Conservation (phyloP, 345 rosid species). For the Arabidopsis arenosa region DNA sequence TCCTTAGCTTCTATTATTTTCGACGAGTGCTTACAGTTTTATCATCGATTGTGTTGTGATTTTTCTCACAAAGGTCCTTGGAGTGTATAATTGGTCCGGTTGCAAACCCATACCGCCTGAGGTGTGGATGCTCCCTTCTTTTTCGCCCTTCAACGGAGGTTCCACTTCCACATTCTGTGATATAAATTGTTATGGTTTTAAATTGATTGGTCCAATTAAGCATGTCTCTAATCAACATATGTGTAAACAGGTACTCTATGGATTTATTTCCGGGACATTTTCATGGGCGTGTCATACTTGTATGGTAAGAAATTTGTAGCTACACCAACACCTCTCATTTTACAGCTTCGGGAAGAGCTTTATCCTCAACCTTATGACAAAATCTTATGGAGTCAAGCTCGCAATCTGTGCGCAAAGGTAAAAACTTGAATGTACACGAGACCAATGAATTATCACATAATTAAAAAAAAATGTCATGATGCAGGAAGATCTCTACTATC, state of each 20-base stretch:
- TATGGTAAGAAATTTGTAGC: slow-evolving; percentile 49
- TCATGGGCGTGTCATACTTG: slow-evolving; percentile 45
- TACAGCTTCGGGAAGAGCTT: slow-evolving; percentile 49
- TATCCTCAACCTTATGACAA: slow-evolving; percentile 47
- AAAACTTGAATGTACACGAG: no score
- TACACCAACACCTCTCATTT: slow-evolving; percentile 36
- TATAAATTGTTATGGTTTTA: no score
- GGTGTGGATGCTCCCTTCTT: slow-evolving; percentile 36
- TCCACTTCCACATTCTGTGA: no score
- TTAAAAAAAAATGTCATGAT: not conserved
- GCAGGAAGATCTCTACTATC: slow-evolving; percentile 55
- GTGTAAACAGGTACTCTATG: not conserved
- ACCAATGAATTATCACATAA: no score
- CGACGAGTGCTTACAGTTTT: no score
- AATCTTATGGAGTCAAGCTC: slow-evolving; percentile 49
- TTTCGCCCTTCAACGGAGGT: slow-evolving; percentile 27
- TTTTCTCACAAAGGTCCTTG: slow-evolving; percentile 15
- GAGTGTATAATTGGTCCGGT: slow-evolving; percentile 41
- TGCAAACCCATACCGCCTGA: slow-evolving; percentile 39
- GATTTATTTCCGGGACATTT: slow-evolving; percentile 1
- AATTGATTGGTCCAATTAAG: no score
- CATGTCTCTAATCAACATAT: no score
- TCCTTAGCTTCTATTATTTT: no score
- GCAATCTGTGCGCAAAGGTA: slow-evolving; percentile 43
- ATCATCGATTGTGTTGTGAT: no score